Base-by-base conservation (phyloP, 1,139 yeast species). In the Candida neerlandica region DNA sequence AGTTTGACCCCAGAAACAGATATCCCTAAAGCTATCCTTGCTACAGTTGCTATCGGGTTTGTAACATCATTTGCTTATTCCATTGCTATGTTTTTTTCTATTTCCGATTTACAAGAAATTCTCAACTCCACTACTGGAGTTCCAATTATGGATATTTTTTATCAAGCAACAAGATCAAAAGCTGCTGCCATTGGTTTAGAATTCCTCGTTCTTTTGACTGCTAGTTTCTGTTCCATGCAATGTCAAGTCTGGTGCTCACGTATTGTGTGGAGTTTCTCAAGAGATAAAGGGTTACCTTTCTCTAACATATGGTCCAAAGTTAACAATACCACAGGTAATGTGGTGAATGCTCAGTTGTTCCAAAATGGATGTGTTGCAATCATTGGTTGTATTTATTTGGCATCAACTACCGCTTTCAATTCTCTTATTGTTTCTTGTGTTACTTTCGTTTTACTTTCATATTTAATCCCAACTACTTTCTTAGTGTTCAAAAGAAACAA, bases 221-320 rank as follows among this genome's bases (percentile, higher is more conserved):
- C 88, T 2, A 71, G 81, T 59, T 89, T 90, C 37, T 86, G 91
- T 64, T 82, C 83, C 52, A 82, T 85, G 54, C 79, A 88, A 6
- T 78, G 86, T 50, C 91, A 86, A 60, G 85, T 92, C 3, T 84
- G 90, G 89, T 88, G 83, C 69, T 85, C 89, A 42, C 75, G 90
- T 63, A 70, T 85, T 56, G 80, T 88, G 59, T 86, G 92, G 92
- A 84, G 91, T 7, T 87, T 86, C 63, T 77, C 90, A 15, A 81
- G 92, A 66, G 92, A 86, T 67, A 68, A 71, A 43, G 78, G 78
- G 1, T 64, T 74, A 50, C 75, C 76, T 2, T 73, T 69, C 4
- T 70, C 77, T 4, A 56, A 61, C 41, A 67, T 62, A 50, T 73
- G 71, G 73, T 54, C 69, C 4, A 51, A 63, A 46, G 64, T 73